Percentiles rank a stretch among this genome's conserved stretches.
Evolutionary conservation across 345 rosid genomes (phyloP).

Genomic region (Bruguiera sexangula): DNA sequence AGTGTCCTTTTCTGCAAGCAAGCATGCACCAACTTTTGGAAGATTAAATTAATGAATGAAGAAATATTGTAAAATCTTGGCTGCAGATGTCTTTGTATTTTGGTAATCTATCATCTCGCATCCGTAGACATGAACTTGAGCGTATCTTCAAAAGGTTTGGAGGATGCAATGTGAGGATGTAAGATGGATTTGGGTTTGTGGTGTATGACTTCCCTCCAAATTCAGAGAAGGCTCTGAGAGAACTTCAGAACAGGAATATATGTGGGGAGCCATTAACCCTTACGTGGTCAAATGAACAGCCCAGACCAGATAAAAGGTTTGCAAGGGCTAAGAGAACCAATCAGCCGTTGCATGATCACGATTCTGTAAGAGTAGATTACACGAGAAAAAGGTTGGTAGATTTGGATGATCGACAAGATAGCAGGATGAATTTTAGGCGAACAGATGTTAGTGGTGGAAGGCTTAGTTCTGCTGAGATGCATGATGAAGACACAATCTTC

Average conservation of each 20-base stretch:
- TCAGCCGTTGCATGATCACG: slow-evolving; percentile 14
- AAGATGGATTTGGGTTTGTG: slow-evolving; percentile 53
- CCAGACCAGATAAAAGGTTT: slow-evolving; percentile 26
- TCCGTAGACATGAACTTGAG: slow-evolving; percentile 37
- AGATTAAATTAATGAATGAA: too few species aligned
- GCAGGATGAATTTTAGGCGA: slow-evolving; percentile 16
- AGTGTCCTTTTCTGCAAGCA: too few species aligned
- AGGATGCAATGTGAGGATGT: slow-evolving; percentile 34
- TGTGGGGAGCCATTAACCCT: slow-evolving; percentile 43
- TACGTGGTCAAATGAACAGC: slow-evolving; percentile 53
- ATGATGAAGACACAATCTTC: slow-evolving; percentile 12
- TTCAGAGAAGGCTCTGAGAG: slow-evolving; percentile 46
- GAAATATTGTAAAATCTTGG: not conserved
- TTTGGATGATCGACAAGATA: slow-evolving; percentile 19
- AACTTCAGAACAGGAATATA: slow-evolving; percentile 33
- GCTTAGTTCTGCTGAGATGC: slow-evolving; percentile 24
- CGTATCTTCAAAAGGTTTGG: slow-evolving; percentile 44
- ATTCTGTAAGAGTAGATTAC: slow-evolving; percentile 15
- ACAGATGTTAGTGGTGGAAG: slow-evolving; percentile 12
- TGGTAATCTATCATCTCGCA: slow-evolving; percentile 39
- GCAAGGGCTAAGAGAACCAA: slow-evolving; percentile 20
- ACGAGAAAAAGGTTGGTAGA: slow-evolving; percentile 11
- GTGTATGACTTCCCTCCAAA: slow-evolving; percentile 43
- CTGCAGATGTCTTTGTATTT: slow-evolving; percentile 46
- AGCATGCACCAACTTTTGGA: too few species aligned